Evolutionary conservation across 768 basidiomycete genomes (phyloP).

Genomic region (Lactifluus volemus): DNA sequence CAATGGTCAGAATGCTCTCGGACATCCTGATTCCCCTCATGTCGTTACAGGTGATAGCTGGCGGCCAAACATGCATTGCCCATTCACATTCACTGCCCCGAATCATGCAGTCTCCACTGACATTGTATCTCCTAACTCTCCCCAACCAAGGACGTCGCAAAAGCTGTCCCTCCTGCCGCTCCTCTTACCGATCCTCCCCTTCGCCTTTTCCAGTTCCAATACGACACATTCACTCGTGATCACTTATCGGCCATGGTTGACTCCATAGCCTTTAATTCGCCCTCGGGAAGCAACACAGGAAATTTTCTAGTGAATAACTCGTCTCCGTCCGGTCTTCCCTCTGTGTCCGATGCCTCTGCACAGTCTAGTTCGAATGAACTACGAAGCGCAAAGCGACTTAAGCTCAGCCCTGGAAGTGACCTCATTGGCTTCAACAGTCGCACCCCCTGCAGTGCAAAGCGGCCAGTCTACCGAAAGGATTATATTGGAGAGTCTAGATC

Average conservation of each 20-base stretch:
- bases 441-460: slow-evolving; percentile 40
- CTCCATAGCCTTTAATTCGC: slow-evolving; percentile 78
- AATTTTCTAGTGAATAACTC: slow-evolving; percentile 36
- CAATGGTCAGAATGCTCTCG: slow-evolving; percentile 31
- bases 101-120: slow-evolving; percentile 27
- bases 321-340: slow-evolving; percentile 40
- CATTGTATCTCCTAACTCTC: slow-evolving; percentile 41
- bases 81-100: slow-evolving; percentile 72
- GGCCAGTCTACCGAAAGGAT: slow-evolving; percentile 47
- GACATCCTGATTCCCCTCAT: slow-evolving; percentile 43
- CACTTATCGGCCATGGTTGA: slow-evolving; percentile 92
- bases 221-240: slow-evolving; percentile 93
- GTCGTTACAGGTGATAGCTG: slow-evolving; percentile 34
- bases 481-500: slow-evolving; percentile 71
- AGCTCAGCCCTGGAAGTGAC: slow-evolving; percentile 61
- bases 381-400: slow-evolving; percentile 73
- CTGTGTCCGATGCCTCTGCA: slow-evolving; percentile 37
- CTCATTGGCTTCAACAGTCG: slow-evolving; percentile 44
- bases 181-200: slow-evolving; percentile 63
- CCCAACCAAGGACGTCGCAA: slow-evolving; percentile 41
- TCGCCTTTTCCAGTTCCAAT: slow-evolving; percentile 86
- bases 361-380: slow-evolving; percentile 40
- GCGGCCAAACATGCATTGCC: slow-evolving; percentile 42
- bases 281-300: slow-evolving; percentile 42
- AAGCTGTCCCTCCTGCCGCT: slow-evolving; percentile 25